Percentiles rank a stretch among this genome's conserved stretches.
These are phyloP conservation scores for Linum lewisii DNA, from an alignment of 345 rosid species.

Conservation along the genomic window DNA sequence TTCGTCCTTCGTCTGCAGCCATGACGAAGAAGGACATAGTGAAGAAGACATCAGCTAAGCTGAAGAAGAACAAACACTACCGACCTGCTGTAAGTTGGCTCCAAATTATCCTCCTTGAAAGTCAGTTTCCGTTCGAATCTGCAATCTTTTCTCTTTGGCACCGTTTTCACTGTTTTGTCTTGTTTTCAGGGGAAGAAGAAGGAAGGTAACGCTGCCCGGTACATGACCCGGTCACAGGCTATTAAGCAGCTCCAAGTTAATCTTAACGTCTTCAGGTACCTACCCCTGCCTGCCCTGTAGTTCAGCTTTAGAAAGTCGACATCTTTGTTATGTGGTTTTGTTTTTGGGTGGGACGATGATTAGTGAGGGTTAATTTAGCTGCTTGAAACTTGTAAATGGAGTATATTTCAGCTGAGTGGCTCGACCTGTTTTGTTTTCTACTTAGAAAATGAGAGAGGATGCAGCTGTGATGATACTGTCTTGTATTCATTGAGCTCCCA, in stretches of 20 bases:
- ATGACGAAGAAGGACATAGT: constrained; percentile 13
- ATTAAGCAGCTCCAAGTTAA: constrained; percentile 70
- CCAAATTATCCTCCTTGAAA: not conserved
- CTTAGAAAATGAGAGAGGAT: not conserved
- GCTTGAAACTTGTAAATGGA: not conserved
- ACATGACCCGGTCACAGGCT: constrained; percentile 82
- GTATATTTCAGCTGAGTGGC: not conserved
- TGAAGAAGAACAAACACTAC: constrained; percentile 47
- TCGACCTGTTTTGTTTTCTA: not conserved
- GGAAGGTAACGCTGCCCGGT: constrained; percentile 90
- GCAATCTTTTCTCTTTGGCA: constrained; percentile 1
- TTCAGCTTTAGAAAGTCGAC: not conserved
- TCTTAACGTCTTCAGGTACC: constrained; percentile 61
- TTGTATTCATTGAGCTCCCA: not conserved
- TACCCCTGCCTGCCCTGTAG: not conserved
- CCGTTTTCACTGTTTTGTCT: not conserved
- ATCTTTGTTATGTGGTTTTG: not conserved
- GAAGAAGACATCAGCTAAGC: not conserved
- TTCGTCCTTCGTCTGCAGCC: not conserved
- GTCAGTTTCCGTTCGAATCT: not conserved
- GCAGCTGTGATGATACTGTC: not conserved
- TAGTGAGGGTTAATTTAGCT: not conserved
- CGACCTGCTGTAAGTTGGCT: constrained; percentile 59
- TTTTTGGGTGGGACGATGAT: not conserved
- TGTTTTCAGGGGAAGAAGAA: constrained; percentile 77